A percentile compares a stretch with the other conserved stretches of the same genome.
phyloP scores from a whole-genome alignment of 2,329 filamentous ascomycete genomes.

The Alternaria arborescens region DNA sequence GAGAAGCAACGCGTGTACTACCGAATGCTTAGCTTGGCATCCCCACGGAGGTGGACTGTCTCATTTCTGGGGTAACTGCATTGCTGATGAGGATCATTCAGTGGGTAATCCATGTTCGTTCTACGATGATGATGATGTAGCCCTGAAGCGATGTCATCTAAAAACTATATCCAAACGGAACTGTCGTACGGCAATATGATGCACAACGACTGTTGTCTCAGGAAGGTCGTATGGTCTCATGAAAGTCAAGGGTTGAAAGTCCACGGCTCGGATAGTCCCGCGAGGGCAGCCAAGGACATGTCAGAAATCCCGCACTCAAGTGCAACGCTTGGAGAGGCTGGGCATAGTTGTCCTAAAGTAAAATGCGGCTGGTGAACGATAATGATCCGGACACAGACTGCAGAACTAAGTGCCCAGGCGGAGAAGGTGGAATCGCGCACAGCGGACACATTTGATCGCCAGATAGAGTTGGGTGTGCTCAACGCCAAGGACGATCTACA shows the following conservation, averaged over 20 bases:
- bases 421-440: slow-evolving; percentile 7
- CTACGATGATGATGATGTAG: background rate
- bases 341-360: slow-evolving; percentile 7
- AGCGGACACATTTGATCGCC: slow-evolving; percentile 14
- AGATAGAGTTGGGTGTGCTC: slow-evolving; percentile 15
- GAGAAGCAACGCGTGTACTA: slow-evolving; percentile 7
- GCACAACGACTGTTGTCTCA: background rate
- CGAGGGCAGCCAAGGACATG: slow-evolving; percentile 2
- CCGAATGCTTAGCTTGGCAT: slow-evolving; percentile 6
- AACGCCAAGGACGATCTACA: slow-evolving; percentile 28
- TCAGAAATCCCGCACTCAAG: slow-evolving; percentile 12
- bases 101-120: background rate
- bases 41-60: background rate
- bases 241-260: background rate
- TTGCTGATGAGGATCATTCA: background rate
- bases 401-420: slow-evolving; percentile 21
- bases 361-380: slow-evolving; percentile 1
- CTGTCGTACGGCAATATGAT: background rate
- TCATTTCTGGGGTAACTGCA: background rate
- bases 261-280: slow-evolving; percentile 4
- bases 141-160: background rate
- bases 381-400: slow-evolving; percentile 8
- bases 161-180: background rate
- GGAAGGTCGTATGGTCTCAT: background rate
- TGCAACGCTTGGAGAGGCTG: slow-evolving; percentile 13